phyloP scores from a whole-genome alignment of 1,139 yeast species.

The Lodderomyces elongisporus region DNA sequence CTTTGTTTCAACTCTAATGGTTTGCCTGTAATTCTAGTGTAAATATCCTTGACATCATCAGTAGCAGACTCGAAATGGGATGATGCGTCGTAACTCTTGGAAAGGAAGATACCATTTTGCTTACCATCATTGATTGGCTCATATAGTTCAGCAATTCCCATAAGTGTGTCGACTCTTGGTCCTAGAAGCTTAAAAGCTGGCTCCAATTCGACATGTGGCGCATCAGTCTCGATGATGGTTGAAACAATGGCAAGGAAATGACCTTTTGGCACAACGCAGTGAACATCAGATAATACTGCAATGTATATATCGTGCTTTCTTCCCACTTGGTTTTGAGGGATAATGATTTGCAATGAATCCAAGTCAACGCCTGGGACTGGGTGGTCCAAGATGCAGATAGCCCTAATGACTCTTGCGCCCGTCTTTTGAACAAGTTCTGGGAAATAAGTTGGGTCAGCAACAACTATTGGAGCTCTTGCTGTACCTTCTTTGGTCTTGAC shows the following conservation, averaged over 20 bases:
- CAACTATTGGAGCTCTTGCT: constrained; percentile 88
- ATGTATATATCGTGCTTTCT: constrained; percentile 93
- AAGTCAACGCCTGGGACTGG: constrained; percentile 84
- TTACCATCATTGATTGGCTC: constrained; percentile 86
- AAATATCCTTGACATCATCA: constrained; percentile 92
- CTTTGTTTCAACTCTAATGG: constrained; percentile 83
- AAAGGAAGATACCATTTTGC: constrained; percentile 70
- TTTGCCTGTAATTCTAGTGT: constrained; percentile 87
- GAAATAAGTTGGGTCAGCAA: constrained; percentile 98
- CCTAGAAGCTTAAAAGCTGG: constrained; percentile 94
- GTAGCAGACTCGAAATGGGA: constrained; percentile 96
- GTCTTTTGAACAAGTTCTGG: constrained; percentile 83
- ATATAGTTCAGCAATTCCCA: constrained; percentile 90
- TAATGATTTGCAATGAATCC: constrained; percentile 89
- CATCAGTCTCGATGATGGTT: constrained; percentile 89
- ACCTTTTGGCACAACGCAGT: constrained; percentile 87
- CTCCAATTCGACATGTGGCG: constrained; percentile 88
- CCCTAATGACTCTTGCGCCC: constrained; percentile 86
- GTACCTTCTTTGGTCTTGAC: constrained; percentile 87
- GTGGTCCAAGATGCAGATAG: constrained; percentile 89
- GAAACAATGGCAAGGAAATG: constrained; percentile 91
- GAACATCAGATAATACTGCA: constrained; percentile 85
- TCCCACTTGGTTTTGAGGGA: constrained; percentile 93
- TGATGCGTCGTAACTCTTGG: constrained; percentile 88
- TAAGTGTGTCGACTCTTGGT: constrained; percentile 71